Base-by-base conservation (phyloP, 2,329 filamentous ascomycete genomes). In the Exophiala calicioides region DNA sequence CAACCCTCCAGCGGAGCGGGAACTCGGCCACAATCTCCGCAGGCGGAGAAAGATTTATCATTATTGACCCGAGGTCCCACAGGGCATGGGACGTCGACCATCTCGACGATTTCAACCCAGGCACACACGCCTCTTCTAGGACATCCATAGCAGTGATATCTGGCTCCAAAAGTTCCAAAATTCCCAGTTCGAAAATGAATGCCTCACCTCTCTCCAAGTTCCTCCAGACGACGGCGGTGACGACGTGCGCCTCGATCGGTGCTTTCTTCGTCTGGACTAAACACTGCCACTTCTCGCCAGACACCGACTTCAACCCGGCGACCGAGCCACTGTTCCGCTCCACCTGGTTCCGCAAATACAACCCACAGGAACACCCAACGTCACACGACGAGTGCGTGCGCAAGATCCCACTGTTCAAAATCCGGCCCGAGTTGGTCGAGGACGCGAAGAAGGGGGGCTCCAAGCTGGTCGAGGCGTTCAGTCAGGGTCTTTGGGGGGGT, bases 361-460 rank as follows among this genome's bases (percentile, higher is more conserved):
- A 88, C 59, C 78, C 80, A 1, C 73, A 77, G 31, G 67, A 72
- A 23, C 86, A 87, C 63, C 78, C 82, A 0, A 71, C 78, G 0
- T 78, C 78, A 1, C 77, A 85, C 47, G 85, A 89, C 61, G 66
- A 85, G 8, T 83, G 79, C 58, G 69, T 86, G 55, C 79, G 80
- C 55, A 75, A 73, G 26, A 74, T 88, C 0, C 80, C 84, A 0
- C 62, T 89, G 37, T 70, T 69, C 35, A 79, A 82, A 60, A 80
- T 89, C 51, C 76, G 79, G 21, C 82, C 84, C 0, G 78, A 84
- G 53, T 69, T 88, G 43, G 67, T 87, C 10, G 72, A 57, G 42
- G 57, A 60, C 37, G 55, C 55, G 7, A 30, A 84, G 60, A 75
- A 79, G 55, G 80, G 78, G 60, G 74, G 76, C 23, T 38, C 44